phyloP scores from a whole-genome alignment of 345 rosid genomes.

The Lumnitzera littorea region DNA sequence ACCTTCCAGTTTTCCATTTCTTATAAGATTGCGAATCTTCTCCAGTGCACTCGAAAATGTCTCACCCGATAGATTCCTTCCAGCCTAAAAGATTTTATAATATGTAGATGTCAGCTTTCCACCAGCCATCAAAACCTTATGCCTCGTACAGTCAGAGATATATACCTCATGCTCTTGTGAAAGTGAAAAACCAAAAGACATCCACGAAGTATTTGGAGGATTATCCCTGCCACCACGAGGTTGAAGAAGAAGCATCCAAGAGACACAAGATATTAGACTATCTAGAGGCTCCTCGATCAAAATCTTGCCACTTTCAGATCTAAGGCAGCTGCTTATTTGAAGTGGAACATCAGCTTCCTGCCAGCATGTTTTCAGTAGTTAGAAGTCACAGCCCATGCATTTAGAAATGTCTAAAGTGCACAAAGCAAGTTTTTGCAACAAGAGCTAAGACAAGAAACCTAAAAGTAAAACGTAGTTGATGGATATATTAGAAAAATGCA shows the following conservation, averaged over 20 bases:
- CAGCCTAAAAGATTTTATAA: slow-evolving; percentile 34
- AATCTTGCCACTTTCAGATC: slow-evolving; percentile 38
- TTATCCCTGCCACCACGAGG: slow-evolving; percentile 32
- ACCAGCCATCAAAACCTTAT: not conserved
- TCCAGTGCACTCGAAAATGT: slow-evolving; percentile 46
- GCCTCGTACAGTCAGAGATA: slow-evolving; percentile 7
- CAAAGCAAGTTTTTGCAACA: no score
- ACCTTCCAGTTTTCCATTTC: slow-evolving; percentile 51
- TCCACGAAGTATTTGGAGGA: slow-evolving; percentile 38
- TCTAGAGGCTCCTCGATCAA: slow-evolving; percentile 68
- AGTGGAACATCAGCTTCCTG: slow-evolving; percentile 57
- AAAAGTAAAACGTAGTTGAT: no score
- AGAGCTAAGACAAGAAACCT: no score
- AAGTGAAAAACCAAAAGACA: slow-evolving; percentile 76
- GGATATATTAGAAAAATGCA: no score
- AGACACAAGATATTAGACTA: slow-evolving; percentile 61
- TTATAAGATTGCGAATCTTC: slow-evolving; percentile 44
- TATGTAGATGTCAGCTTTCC: slow-evolving; percentile 1
- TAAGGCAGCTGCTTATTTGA: slow-evolving; percentile 44
- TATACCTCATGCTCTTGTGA: slow-evolving; percentile 79
- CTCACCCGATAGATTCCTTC: slow-evolving; percentile 39
- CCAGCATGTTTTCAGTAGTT: slow-evolving; percentile 8
- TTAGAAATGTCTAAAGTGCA: no score
- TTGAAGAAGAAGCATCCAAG: slow-evolving; percentile 70
- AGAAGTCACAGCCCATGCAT: not conserved